Evolutionary conservation across 305 asterid genomes (phyloP), one percentile per base, ranked within the genome.

Genomic region (Salvia sclarea): DNA sequence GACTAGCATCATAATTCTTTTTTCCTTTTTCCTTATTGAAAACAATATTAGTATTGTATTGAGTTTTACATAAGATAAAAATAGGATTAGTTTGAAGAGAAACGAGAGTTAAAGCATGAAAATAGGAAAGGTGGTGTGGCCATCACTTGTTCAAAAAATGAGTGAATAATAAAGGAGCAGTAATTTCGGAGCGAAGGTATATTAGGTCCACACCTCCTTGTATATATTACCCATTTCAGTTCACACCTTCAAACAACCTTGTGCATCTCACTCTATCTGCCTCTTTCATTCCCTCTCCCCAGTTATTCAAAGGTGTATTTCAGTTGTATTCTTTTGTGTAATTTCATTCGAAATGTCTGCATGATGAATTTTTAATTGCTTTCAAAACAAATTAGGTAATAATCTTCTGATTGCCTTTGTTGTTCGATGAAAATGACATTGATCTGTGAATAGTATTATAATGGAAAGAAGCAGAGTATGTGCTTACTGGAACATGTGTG

Each of bases 61-160:
- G n/a, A n/a, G n/a, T n/a, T n/a, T n/a, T 43, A 43, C 18, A 53
- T 0, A 41, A 68, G 11, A 30, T 17, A 1, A 11, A 48, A 48
- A 64, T 2, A 30, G 14, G 3, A 57, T 2, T 1, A 47, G 16
- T 21, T 18, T 55, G 43, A 30, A n/a, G 60, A 24, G 13, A 58
- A 70, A 70, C 10, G 69, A 61, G 75, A 30, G 75, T 52, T 61
- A 28, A 50, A 50, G 75, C 75, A 70, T 38, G 24, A 61, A 50
- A 6, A 10, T 61, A 70, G 75, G 75, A 18, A 61, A 48, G 18
- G 69, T 40, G 75, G 75, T 40, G 75, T 61, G 64, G 75, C 68
- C 74, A 57, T 58, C 66, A 57, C 41, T 53, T 53, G n/a, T 55
- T 68, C 28, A 50, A 70, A 52, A 49, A 14, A 61, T 50, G 75